phyloP scores from a whole-genome alignment of 306 rosid species.

The Acmispon strigosus region DNA sequence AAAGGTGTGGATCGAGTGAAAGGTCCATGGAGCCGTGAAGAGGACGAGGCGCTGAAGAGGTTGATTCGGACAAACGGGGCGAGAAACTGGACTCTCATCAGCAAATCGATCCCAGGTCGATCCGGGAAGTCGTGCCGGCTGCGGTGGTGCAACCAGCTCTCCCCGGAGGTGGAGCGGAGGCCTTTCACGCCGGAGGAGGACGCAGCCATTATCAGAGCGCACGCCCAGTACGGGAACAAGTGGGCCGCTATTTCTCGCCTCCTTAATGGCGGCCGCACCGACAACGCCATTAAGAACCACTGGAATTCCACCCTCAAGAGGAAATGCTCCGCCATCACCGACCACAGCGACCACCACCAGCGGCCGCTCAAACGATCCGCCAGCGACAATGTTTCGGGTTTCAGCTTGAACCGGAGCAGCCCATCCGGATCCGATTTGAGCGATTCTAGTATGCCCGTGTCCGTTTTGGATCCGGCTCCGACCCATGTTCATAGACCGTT shows the following conservation, averaged over 20 bases:
- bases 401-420: slow-evolving; percentile 39
- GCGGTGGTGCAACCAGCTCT: slow-evolving; percentile 90
- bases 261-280: slow-evolving; percentile 85
- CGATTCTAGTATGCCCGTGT: slow-evolving; percentile 47
- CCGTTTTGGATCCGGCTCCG: not conserved
- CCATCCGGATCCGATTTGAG: slow-evolving; percentile 75
- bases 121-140: slow-evolving; percentile 85
- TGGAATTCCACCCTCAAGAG: slow-evolving; percentile 92
- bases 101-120: slow-evolving; percentile 79
- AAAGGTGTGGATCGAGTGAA: slow-evolving; percentile 58
- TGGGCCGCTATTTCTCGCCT: slow-evolving; percentile 85
- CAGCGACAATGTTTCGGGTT: slow-evolving; percentile 29
- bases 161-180: slow-evolving; percentile 72
- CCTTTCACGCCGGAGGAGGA: slow-evolving; percentile 70
- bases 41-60: slow-evolving; percentile 54
- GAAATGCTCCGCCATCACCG: slow-evolving; percentile 41
- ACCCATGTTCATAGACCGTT: slow-evolving; percentile 23
- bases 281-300: slow-evolving; percentile 83
- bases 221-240: slow-evolving; percentile 61
- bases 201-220: slow-evolving; percentile 51
- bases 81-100: slow-evolving; percentile 69
- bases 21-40: slow-evolving; percentile 92
- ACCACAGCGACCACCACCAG: slow-evolving; percentile 14
- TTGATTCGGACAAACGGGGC: slow-evolving; percentile 62
- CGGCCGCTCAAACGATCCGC: slow-evolving; percentile 64